A percentile compares a stretch with the other conserved stretches of the same genome.
phyloP scores from a whole-genome alignment of 768 basidiomycete genomes.

The Agaricus sinodeliciosus region DNA sequence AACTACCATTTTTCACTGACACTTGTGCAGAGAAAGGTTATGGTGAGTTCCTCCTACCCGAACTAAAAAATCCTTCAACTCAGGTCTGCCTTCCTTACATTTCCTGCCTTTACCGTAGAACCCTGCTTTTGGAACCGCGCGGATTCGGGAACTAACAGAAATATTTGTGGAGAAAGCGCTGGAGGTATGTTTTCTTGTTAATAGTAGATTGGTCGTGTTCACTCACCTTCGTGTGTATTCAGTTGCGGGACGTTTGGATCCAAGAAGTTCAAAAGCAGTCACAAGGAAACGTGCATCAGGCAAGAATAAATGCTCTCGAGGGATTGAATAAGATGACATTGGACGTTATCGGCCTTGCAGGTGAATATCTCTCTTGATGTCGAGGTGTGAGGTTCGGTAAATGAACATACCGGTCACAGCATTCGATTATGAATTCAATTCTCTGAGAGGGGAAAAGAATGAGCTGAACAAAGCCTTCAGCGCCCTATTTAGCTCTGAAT shows the following conservation, averaged over 20 bases:
- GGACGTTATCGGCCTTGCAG: constrained; percentile 63
- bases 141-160: constrained; percentile 49
- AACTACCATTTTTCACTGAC: no score
- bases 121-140: constrained; percentile 57
- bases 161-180: constrained; percentile 53
- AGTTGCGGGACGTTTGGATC: constrained; percentile 48
- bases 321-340: constrained; percentile 67
- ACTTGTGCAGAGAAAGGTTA: constrained; percentile 30
- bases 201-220: neutral
- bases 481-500: constrained; percentile 38
- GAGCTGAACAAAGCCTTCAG: constrained; percentile 50
- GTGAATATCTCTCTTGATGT: neutral
- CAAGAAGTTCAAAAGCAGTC: constrained; percentile 18
- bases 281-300: constrained; percentile 13
- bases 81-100: neutral
- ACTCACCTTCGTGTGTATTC: neutral
- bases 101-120: constrained; percentile 30
- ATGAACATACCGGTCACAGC: constrained; percentile 14
- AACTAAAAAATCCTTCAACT: neutral
- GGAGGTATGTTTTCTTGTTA: constrained; percentile 25
- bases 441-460: constrained; percentile 28
- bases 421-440: constrained; percentile 28
- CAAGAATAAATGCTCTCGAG: constrained; percentile 48
- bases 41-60: constrained; percentile 23
- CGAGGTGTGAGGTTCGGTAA: no score